phyloP scores from a whole-genome alignment of 2,329 filamentous ascomycete genomes.

The Colletotrichum endophyticum region DNA sequence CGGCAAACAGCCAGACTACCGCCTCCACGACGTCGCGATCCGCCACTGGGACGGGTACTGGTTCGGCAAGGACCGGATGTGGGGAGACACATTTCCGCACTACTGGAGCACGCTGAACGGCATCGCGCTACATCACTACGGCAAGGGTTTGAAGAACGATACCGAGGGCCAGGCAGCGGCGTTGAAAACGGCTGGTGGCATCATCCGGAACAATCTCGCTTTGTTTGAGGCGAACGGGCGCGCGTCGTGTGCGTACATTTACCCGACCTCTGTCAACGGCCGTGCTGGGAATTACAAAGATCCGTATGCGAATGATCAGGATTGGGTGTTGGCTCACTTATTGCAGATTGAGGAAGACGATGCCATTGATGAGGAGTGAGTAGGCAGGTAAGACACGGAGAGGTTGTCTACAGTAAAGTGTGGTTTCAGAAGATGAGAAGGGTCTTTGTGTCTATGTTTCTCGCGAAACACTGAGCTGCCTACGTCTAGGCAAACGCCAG shows the following conservation, averaged over 20 bases:
- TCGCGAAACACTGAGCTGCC: not conserved
- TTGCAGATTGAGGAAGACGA: conserved; percentile 10
- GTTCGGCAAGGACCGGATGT: conserved; percentile 13
- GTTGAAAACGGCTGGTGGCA: not conserved
- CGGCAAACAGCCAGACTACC: conserved; percentile 14
- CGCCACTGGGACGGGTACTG: conserved; percentile 18
- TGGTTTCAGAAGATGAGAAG: not conserved
- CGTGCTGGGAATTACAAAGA: not conserved
- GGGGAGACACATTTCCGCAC: conserved; percentile 14
- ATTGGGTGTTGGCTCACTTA: conserved; percentile 4
- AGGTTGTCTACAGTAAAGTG: not conserved
- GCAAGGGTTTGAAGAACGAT: not conserved
- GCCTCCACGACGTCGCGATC: conserved; percentile 11
- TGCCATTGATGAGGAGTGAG: not conserved
- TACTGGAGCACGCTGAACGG: conserved; percentile 13
- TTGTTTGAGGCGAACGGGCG: conserved; percentile 5
- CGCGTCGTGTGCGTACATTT: conserved; percentile 13
- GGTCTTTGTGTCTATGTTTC: not conserved
- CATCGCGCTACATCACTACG: conserved; percentile 4
- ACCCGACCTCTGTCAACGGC: conserved; percentile 4
- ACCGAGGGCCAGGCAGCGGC: not conserved
- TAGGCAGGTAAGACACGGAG: not conserved
- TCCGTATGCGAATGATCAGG: conserved; percentile 15
- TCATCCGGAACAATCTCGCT: not conserved
- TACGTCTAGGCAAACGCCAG: not conserved